phyloP scores from a whole-genome alignment of 2,329 filamentous ascomycete species.

The Neophaeococcomyces aloes region DNA sequence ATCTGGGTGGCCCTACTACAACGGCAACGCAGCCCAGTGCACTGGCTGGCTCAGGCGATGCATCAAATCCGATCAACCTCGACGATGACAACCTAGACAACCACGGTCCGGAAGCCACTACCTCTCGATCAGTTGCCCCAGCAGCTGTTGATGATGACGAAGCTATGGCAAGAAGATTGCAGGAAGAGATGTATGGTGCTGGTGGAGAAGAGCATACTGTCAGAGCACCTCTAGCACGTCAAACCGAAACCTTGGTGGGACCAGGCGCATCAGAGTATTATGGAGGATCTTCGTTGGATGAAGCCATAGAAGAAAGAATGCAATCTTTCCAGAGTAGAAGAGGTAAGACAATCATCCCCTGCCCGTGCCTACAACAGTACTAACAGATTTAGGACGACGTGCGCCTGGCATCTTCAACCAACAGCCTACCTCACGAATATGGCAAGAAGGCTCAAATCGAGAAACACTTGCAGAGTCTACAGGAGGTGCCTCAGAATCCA shows the following conservation, averaged over 20 bases:
- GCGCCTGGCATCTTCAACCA: slow-evolving; percentile 60
- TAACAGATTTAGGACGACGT: neutral
- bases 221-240: slow-evolving; percentile 80
- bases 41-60: slow-evolving; percentile 8
- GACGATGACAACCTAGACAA: slow-evolving; percentile 47
- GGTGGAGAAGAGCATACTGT: slow-evolving; percentile 48
- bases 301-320: slow-evolving; percentile 54
- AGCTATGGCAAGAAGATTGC: slow-evolving; percentile 80
- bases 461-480: slow-evolving; percentile 50
- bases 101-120: slow-evolving; percentile 31
- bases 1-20: slow-evolving; percentile 41
- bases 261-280: slow-evolving; percentile 45
- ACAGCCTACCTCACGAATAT: slow-evolving; percentile 45
- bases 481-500: slow-evolving; percentile 54
- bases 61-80: slow-evolving; percentile 49
- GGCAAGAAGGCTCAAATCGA: slow-evolving; percentile 35
- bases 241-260: slow-evolving; percentile 81
- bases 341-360: slow-evolving; percentile 23
- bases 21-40: slow-evolving; percentile 10
- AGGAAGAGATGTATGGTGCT: slow-evolving; percentile 76
- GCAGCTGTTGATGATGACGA: slow-evolving; percentile 66
- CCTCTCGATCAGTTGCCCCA: slow-evolving; percentile 26
- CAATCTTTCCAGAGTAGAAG: slow-evolving; percentile 34
- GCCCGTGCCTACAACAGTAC: slow-evolving; percentile 1
- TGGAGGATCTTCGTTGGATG: slow-evolving; percentile 42